phyloP scores from a whole-genome alignment of 345 rosid genomes.

The Salix arbutifolia region DNA sequence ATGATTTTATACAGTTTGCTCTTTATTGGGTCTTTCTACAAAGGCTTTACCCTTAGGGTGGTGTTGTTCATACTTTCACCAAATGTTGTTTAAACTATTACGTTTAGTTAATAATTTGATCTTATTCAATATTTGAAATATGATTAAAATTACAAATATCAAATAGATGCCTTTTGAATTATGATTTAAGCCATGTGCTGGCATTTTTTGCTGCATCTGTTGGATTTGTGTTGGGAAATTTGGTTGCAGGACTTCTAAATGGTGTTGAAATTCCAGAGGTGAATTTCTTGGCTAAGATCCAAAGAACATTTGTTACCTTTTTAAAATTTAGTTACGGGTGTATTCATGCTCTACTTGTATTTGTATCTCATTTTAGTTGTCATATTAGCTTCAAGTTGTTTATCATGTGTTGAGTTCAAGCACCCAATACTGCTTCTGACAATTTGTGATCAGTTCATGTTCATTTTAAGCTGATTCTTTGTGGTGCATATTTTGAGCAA shows the following conservation, averaged over 20 bases:
- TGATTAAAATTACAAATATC: too few relatives aligned
- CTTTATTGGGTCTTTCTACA: background rate
- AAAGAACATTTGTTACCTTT: background rate
- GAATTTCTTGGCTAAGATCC: conserved; percentile 1
- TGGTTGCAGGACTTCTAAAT: conserved; percentile 78
- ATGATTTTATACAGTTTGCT: background rate
- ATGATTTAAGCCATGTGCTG: conserved; percentile 52
- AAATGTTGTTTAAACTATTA: background rate
- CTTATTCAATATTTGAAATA: background rate
- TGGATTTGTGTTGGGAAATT: conserved; percentile 85
- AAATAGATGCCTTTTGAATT: background rate
- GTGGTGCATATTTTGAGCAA: background rate
- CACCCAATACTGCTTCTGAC: background rate
- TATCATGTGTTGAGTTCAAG: background rate
- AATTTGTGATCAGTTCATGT: background rate
- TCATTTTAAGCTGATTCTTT: background rate
- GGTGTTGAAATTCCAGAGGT: conserved; percentile 89
- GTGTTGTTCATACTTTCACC: background rate
- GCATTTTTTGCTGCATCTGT: conserved; percentile 93
- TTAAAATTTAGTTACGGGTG: background rate
- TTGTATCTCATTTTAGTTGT: background rate
- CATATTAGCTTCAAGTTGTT: background rate
- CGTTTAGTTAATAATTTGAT: too few relatives aligned
- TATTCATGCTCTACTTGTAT: background rate
- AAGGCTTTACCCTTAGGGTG: background rate